A percentile compares a stretch with the other conserved stretches of the same genome.
These are phyloP conservation scores for Drechmeria coniospora DNA, from an alignment of 2,329 filamentous ascomycete genomes.

Conservation along the genomic window DNA sequence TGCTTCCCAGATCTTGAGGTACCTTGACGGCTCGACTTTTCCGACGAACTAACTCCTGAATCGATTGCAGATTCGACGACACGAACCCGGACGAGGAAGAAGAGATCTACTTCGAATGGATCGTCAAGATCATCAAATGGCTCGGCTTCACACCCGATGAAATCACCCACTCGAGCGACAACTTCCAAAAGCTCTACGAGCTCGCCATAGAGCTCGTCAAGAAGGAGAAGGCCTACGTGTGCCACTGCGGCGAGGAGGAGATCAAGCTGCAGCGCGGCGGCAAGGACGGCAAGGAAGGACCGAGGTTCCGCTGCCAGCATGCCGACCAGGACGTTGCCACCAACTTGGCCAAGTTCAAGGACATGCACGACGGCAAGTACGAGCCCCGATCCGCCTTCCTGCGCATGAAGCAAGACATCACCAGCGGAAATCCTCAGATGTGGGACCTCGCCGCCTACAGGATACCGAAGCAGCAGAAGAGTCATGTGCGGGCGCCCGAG, in stretches of 20 bases:
- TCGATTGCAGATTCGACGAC: conserved; percentile 84
- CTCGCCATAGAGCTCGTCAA: conserved; percentile 68
- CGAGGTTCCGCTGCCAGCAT: conserved; percentile 68
- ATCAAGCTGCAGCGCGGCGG: conserved; percentile 80
- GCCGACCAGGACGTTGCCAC: conserved; percentile 59
- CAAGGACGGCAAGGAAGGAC: conserved; percentile 47
- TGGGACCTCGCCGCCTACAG: conserved; percentile 92
- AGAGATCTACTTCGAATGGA: conserved; percentile 77
- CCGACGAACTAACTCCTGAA: too few species aligned
- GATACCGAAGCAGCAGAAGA: conserved; percentile 53
- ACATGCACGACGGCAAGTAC: conserved; percentile 86
- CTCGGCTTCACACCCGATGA: conserved; percentile 35
- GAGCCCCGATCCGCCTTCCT: conserved; percentile 69
- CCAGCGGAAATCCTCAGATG: conserved; percentile 80
- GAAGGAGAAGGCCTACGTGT: conserved; percentile 59
- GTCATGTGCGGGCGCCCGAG: conserved; percentile 64
- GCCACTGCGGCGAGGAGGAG: conserved; percentile 70
- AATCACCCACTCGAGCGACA: conserved; percentile 75
- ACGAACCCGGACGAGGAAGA: conserved; percentile 92
- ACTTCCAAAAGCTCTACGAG: conserved; percentile 72
- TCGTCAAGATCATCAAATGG: conserved; percentile 78
- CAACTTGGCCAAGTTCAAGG: conserved; percentile 69
- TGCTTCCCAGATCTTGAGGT: too few species aligned
- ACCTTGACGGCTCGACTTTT: too few species aligned
- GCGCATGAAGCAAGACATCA: conserved; percentile 84